phyloP scores from a whole-genome alignment of 768 basidiomycete species.

The Rhodotorula kratochvilovae region DNA sequence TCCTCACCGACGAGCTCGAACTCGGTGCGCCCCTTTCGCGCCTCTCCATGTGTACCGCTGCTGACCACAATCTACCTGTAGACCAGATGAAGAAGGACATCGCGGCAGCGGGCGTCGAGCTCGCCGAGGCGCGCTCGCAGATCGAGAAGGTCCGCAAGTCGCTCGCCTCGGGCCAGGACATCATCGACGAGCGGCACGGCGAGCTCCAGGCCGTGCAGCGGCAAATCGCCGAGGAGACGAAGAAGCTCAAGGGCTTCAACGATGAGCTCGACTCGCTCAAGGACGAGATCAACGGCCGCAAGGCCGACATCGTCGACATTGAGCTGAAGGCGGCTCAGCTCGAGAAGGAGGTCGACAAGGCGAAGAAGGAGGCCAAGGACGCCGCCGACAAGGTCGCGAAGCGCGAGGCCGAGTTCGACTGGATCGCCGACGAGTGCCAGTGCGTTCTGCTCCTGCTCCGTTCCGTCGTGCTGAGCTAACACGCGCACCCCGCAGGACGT shows the following conservation, averaged over 20 bases:
- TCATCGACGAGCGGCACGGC: constrained; percentile 48
- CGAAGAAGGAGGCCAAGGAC: constrained; percentile 63
- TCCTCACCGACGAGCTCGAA: constrained; percentile 80
- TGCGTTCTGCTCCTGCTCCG: constrained; percentile 51
- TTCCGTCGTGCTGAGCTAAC: not conserved
- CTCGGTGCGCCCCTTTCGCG: constrained; percentile 60
- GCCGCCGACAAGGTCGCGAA: constrained; percentile 56
- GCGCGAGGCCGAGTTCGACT: constrained; percentile 76
- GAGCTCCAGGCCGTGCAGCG: constrained; percentile 62
- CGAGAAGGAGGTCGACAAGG: constrained; percentile 63
- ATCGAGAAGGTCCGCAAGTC: constrained; percentile 61
- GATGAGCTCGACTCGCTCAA: constrained; percentile 80
- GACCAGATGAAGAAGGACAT: constrained; percentile 80
- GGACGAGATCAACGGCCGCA: constrained; percentile 72
- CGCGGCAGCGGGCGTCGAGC: constrained; percentile 52
- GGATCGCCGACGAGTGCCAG: constrained; percentile 86
- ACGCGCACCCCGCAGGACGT: constrained; percentile 56
- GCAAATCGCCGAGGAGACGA: constrained; percentile 76
- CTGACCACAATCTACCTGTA: constrained; percentile 43
- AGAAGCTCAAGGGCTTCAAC: constrained; percentile 80
- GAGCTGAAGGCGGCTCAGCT: constrained; percentile 64
- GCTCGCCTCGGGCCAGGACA: constrained; percentile 55
- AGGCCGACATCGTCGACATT: constrained; percentile 62
- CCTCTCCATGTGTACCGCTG: not conserved
- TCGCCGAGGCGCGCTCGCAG: constrained; percentile 53